Evolutionary conservation across 1,284 basidiomycete species (phyloP), one percentile per base, ranked within the genome.

Genomic region (Cryptococcus sp.): DNA sequence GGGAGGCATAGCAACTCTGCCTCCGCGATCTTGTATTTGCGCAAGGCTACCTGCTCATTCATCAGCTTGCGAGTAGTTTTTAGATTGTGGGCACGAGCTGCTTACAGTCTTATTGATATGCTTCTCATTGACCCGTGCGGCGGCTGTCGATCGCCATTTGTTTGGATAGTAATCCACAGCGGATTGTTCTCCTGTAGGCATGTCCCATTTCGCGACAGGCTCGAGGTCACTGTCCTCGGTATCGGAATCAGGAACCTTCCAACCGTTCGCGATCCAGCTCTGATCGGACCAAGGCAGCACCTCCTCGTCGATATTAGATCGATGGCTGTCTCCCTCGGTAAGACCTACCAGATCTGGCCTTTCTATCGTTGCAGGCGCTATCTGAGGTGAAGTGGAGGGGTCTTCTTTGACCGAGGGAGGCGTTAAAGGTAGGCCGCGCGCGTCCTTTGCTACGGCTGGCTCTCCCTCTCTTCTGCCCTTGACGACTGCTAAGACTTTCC

Each of bases 1-100:
- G 55, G 63, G 15, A 72, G 55, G n/a, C 59, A 61, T 27, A 69
- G 47, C n/a, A 70, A 23, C 46, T 70, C 62, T 3, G 63, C 62
- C 25, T 67, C 67, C 1, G 60, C 58, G 22, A 72, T 59, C 42
- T 66, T 67, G 57, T 47, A 72, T 5, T 39, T 20, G 19, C 52
- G 50, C 23, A 63, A 61, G 2, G 70, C 70, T 7, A 61, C 58
- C 70, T 72, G 46, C 2, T 6, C 22, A 10, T n/a, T 47, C 46
- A 39, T 56, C 50, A 54, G 43, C 17, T 41, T 13, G 25, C 5
- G 19, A 17, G 8, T 23, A 15, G 25, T 48, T 25, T 19, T 20
- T 50, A 17, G 20, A 8, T 17, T 16, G 38, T 49, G 25, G 23
- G 8, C 27, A 42, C 47, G 51, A 8, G 13, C 22, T 17, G 56